Base-by-base conservation (phyloP, 1,139 yeast genomes). In the Yamadazyma atlantica region DNA sequence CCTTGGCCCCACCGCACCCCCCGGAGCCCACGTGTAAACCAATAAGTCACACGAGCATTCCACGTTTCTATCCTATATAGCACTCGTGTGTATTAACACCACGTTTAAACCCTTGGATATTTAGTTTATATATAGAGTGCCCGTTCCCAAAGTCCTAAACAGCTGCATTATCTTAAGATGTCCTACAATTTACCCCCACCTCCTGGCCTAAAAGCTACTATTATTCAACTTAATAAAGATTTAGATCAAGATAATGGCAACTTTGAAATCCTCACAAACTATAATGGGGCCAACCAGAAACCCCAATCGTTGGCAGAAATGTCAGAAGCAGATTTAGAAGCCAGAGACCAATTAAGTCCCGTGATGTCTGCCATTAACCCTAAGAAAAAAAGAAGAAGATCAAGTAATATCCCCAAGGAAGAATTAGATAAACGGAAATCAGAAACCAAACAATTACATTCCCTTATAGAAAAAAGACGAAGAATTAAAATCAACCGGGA, bases 401-500 rank as follows among this genome's bases (percentile, higher is more conserved):
- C 71, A 4, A 69, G 71, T 4, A 60, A 69, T 26, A 58, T 68
- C 7, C 76, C 75, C 32, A 69, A 74, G 19, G 77, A 75, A 39
- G 85, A 79, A 49, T 53, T 76, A 36, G 81, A 77, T 32, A 70
- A 72, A 49, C 62, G 83, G 33, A 72, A 73, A 43, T 66, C 71
- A 41, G 86, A 83, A 46, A 85, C 64, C 58, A 71, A 69, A 45
- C 75, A 70, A 51, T 80, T 87, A 23, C 95, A 86, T 57, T 80
- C 88, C 6, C 82, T 84, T 33, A 86, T 86, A 45, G 95, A 86
- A 55, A 83, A 87, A 51, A 76, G 88, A 50, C 70, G 95, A 48
- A 66, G 95, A 40, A 75, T 82, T 40, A 84, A 85, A 56, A 84
- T 86, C 66, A 86, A 86, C 58, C 69, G 90, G 41, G 94, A 86